phyloP scores from a whole-genome alignment of 352 stramenopile genomes.

The Phytophthora tentaculata region DNA sequence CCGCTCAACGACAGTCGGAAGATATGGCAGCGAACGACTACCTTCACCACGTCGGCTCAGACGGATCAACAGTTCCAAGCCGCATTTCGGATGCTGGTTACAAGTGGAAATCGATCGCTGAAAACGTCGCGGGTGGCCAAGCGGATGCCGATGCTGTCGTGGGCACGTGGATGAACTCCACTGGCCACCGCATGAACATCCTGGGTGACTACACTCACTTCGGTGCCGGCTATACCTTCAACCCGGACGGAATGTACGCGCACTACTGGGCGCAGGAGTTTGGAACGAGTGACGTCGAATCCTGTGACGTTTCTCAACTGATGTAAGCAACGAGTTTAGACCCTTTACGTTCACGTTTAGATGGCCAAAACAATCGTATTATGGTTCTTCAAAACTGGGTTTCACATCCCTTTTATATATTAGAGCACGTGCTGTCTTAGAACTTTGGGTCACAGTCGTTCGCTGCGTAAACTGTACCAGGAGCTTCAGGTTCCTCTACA shows the following conservation, averaged over 20 bases:
- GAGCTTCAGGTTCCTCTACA: neutral
- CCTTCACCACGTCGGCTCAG: constrained; percentile 45
- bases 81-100: constrained; percentile 47
- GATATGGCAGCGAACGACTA: constrained; percentile 45
- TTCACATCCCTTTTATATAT: constrained; percentile 8
- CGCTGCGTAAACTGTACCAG: constrained; percentile 2
- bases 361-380: neutral
- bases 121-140: constrained; percentile 46
- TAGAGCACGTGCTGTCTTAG: constrained; percentile 2
- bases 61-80: constrained; percentile 33
- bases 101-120: constrained; percentile 44
- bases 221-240: constrained; percentile 27
- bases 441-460: constrained; percentile 27
- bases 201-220: constrained; percentile 29
- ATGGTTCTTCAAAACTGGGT: neutral
- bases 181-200: constrained; percentile 47
- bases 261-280: constrained; percentile 57
- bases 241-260: constrained; percentile 33
- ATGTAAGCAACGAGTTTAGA: neutral
- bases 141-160: constrained; percentile 37
- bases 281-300: constrained; percentile 8
- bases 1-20: constrained; percentile 14
- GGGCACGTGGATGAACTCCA: constrained; percentile 52
- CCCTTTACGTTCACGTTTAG: constrained; percentile 1
- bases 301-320: constrained; percentile 1